phyloP scores from a whole-genome alignment of 176 grass and related monocot species.

The Otatea glauca region DNA sequence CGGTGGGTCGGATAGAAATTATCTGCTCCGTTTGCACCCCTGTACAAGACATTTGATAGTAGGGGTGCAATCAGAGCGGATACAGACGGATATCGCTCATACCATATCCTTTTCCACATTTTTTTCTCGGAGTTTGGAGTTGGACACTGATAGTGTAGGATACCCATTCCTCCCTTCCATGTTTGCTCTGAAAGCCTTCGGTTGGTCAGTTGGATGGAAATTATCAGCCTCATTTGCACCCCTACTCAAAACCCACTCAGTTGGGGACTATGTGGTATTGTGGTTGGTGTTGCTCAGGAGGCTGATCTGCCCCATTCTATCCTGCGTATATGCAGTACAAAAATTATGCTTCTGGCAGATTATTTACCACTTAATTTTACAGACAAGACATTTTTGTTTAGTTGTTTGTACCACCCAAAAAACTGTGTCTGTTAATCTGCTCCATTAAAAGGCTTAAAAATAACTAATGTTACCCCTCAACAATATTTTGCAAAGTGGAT shows the following conservation, averaged over 20 bases:
- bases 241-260: neutral
- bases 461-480: neutral
- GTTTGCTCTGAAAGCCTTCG: no score
- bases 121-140: no score
- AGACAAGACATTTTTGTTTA: slow-evolving; percentile 18
- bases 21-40: no score
- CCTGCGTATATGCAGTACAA: neutral
- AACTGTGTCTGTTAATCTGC: neutral
- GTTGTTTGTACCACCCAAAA: neutral
- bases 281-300: slow-evolving; percentile 19
- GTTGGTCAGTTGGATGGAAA: no score
- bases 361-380: slow-evolving; percentile 22
- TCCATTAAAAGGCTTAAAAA: neutral
- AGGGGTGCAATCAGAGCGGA: no score
- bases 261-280: slow-evolving; percentile 25
- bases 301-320: neutral
- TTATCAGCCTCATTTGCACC: no score
- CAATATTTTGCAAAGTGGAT: neutral
- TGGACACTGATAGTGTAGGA: no score
- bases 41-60: no score
- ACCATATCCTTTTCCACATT: no score
- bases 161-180: no score
- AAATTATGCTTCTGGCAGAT: slow-evolving; percentile 12
- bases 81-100: no score
- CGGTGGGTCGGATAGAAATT: no score